Conservation (phyloP, 306 rosid species). For the Casuarina equisetifolia region DNA sequence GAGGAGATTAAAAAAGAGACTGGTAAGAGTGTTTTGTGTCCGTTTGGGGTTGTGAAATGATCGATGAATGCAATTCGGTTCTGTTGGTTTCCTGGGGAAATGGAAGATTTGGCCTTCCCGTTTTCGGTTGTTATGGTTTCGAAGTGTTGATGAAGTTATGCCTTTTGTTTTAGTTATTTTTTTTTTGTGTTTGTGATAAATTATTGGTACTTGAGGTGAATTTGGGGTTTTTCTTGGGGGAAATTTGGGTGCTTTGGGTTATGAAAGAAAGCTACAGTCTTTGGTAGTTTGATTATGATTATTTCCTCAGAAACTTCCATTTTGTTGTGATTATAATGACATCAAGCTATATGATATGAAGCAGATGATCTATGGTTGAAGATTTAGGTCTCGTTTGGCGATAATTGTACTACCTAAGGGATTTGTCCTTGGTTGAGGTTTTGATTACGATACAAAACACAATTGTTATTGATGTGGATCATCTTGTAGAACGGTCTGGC, state of each 20-base stretch:
- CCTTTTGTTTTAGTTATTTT: no score
- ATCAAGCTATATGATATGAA: background rate
- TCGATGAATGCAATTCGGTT: background rate
- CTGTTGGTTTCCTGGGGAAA: background rate
- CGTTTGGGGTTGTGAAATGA: background rate
- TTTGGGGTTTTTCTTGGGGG: no score
- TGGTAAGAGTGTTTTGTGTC: slow-evolving; percentile 22
- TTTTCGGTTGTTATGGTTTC: background rate
- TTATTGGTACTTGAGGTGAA: no score
- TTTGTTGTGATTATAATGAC: background rate
- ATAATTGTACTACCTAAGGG: background rate
- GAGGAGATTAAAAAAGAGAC: slow-evolving; percentile 19
- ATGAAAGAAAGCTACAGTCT: background rate
- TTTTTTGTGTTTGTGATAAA: no score
- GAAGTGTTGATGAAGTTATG: no score
- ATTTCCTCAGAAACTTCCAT: background rate
- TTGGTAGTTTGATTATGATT: background rate
- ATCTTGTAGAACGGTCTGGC: background rate
- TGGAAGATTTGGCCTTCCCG: background rate
- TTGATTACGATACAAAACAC: background rate
- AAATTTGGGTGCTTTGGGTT: background rate
- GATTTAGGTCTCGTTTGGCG: background rate
- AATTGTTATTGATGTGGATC: background rate
- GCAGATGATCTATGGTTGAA: background rate
- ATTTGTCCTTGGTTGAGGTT: background rate